Evolutionary conservation across 805 yeast species (phyloP), one percentile per base, ranked within the genome.

Genomic region (Candida cerambycidarum): DNA sequence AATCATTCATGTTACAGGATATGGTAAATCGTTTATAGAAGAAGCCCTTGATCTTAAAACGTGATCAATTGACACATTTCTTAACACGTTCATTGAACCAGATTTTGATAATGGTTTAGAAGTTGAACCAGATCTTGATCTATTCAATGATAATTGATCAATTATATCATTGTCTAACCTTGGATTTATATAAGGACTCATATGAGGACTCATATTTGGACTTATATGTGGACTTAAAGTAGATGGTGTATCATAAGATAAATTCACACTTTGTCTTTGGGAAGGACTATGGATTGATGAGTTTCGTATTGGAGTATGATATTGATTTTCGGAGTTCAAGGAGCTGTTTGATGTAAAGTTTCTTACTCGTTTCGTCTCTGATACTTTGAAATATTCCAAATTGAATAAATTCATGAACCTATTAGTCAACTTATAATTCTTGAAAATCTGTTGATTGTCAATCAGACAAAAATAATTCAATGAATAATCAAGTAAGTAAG

Each of bases 401-500:
- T 31, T 32, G 30, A 41, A 38, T 17, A 40, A 29, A 19, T 34
- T 41, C 3, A 44, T n/a, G 11, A 41, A 41, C 9, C 39, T 40
- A 21, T 41, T 44, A 17, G 53, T 46, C 21, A 46, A 30, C 18
- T 44, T 46, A 21, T 46, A 49, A 31, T 38, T 41, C 14, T 18
- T 39, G 30, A 46, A 46, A 8, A 46, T 32, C 10, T 31, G 25
- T 33, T 42, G 51, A 36, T 46, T 47, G 33, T 57, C 59, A 32
- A 54, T 50, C n/a, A 29, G 43, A 35, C 61, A 56, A 11, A 52
- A 45, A 33, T 46, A 48, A 25, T 42, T 43, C 41, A 55, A 49
- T 1, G 56, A 46, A 24, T 29, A 45, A 14, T 45, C 42, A n/a
- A 56, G 41, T 34, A 55, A 49, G 11, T 44, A 42, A 15, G 51